Conservation (phyloP, 768 basidiomycete species). For the Mycena metata region DNA sequence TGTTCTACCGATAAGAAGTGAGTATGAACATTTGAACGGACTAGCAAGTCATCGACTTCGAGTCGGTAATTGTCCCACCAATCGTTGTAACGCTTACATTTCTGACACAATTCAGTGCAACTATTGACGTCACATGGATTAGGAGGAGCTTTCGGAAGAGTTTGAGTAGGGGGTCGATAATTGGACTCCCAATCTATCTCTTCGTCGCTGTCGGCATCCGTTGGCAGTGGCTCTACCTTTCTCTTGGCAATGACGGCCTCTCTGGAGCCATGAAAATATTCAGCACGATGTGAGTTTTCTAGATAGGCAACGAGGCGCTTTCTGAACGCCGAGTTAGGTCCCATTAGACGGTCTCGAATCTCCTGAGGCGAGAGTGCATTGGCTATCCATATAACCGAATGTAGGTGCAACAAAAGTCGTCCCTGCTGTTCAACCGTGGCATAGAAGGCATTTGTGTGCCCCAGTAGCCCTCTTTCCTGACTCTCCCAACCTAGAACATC, state of each 20-base stretch:
- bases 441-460: not conserved
- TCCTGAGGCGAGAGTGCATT: slow-evolving; percentile 34
- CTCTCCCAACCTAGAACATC: not conserved
- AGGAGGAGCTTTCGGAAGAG: slow-evolving; percentile 36
- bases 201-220: not conserved
- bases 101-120: too few species aligned
- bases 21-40: slow-evolving; percentile 39
- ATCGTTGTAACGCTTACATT: slow-evolving; percentile 1
- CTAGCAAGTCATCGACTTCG: slow-evolving; percentile 39
- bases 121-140: too few species aligned
- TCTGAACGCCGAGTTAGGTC: slow-evolving; percentile 6
- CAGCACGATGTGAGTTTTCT: slow-evolving; percentile 7
- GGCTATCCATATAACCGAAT: slow-evolving; percentile 43
- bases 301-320: slow-evolving; percentile 6
- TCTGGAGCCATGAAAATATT: slow-evolving; percentile 38
- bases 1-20: slow-evolving; percentile 19
- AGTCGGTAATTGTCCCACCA: slow-evolving; percentile 35
- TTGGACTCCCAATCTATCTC: not conserved
- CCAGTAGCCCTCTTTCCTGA: slow-evolving; percentile 30
- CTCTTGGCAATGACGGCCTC: not conserved
- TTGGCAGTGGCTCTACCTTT: not conserved
- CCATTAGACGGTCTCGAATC: slow-evolving; percentile 26
- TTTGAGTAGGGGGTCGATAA: not conserved
- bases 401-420: slow-evolving; percentile 44
- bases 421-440: not conserved